Percentiles rank a stretch among this genome's conserved stretches.
Evolutionary conservation across 495 filamentous ascomycete species (phyloP).

Genomic region (Neurospora cerealis): DNA sequence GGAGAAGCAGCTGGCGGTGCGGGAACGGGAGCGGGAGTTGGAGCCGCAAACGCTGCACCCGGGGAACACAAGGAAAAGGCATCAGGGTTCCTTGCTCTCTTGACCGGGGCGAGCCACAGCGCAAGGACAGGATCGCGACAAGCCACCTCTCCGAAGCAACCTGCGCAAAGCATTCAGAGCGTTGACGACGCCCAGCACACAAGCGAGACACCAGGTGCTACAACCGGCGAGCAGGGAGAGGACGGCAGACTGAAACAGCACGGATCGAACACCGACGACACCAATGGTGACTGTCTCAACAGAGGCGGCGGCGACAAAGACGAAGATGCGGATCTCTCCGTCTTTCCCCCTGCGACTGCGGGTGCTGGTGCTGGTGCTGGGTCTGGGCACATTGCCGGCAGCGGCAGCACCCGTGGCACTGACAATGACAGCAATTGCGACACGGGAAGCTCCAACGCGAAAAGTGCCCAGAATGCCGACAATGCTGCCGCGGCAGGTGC

Average conservation of each 20-base stretch:
- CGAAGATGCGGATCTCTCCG: not conserved
- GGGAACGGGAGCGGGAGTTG: not conserved
- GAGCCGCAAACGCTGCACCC: not conserved
- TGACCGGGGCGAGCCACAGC: not conserved
- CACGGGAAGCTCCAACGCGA: not conserved
- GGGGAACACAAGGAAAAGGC: not conserved
- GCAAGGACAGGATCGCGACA: slow-evolving; percentile 1
- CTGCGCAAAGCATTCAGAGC: not conserved
- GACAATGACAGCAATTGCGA: not conserved
- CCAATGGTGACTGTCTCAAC: not conserved
- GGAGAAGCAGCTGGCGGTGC: not conserved
- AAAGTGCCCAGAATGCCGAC: not conserved
- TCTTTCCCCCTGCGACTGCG: not conserved
- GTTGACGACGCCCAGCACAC: slow-evolving; percentile 1
- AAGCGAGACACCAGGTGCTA: not conserved
- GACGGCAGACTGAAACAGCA: not conserved
- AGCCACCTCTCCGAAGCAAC: not conserved
- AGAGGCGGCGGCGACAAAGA: not conserved
- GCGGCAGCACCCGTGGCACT: not conserved
- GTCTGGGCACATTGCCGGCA: not conserved
- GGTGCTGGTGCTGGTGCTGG: not conserved
- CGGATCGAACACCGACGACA: not conserved
- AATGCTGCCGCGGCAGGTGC: not conserved
- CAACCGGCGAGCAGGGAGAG: not conserved
- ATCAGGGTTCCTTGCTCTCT: not conserved